Conservation (phyloP, 305 asterid genomes). For the Plantago rigida region DNA sequence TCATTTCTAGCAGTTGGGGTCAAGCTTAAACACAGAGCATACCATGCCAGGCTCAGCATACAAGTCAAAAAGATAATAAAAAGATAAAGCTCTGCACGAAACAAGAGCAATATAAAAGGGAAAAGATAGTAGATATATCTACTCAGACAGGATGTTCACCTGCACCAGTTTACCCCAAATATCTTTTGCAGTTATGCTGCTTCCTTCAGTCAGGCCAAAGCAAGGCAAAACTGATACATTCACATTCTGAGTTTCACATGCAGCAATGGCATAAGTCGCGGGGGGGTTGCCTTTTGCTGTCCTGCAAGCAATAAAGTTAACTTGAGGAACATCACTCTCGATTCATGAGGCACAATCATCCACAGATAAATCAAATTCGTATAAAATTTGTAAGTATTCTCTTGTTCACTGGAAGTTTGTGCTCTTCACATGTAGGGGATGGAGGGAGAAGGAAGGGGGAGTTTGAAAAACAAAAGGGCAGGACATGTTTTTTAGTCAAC, state of each 20-base stretch:
- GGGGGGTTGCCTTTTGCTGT: constrained; percentile 87
- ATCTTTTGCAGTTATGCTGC: constrained; percentile 76
- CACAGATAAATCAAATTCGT: neutral
- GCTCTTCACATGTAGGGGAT: too few relatives aligned
- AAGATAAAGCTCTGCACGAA: neutral
- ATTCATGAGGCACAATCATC: neutral
- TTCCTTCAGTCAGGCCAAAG: constrained; percentile 79
- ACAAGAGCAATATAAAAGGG: neutral
- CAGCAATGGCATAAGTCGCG: constrained; percentile 87
- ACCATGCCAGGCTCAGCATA: too few relatives aligned
- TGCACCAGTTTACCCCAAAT: constrained; percentile 90
- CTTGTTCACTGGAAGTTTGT: too few relatives aligned
- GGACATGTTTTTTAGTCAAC: too few relatives aligned
- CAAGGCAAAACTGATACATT: constrained; percentile 85
- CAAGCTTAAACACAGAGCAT: too few relatives aligned
- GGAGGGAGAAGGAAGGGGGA: too few relatives aligned
- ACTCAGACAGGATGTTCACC: constrained; percentile 35
- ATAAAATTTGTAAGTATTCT: too few relatives aligned
- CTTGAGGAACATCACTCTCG: neutral
- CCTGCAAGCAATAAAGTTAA: constrained; percentile 41
- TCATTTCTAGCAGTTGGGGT: too few relatives aligned
- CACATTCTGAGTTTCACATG: constrained; percentile 95
- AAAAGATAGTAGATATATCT: too few relatives aligned
- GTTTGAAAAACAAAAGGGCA: too few relatives aligned
- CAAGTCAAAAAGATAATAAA: too few relatives aligned